Conservation (phyloP, 768 basidiomycete genomes). For the Holtermannia corniformis region DNA sequence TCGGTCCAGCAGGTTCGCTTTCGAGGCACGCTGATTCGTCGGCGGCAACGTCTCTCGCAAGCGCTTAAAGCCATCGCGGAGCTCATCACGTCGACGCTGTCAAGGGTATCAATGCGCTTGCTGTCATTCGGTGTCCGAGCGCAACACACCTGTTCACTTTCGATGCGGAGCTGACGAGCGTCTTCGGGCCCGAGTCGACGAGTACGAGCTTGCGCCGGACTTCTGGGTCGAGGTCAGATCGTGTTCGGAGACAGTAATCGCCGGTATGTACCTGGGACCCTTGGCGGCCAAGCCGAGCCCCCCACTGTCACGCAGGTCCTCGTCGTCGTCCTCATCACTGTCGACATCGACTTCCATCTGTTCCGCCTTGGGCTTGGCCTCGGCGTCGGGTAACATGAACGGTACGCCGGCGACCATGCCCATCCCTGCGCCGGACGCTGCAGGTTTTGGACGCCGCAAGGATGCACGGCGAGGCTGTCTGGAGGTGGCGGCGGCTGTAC, state of each 20-base stretch:
- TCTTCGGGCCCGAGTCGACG: conserved; percentile 5
- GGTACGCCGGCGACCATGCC: too few relatives aligned
- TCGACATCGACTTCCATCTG: conserved; percentile 11
- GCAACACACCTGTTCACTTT: conserved; percentile 31
- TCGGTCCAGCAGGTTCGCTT: conserved; percentile 79
- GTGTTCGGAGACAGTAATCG: not conserved
- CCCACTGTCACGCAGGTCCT: not conserved
- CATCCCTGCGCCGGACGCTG: too few relatives aligned
- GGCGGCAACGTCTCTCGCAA: conserved; percentile 83
- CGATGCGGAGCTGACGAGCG: conserved; percentile 15
- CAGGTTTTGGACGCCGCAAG: too few relatives aligned
- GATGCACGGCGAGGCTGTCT: too few relatives aligned
- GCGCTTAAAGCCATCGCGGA: conserved; percentile 79
- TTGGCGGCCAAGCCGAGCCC: not conserved
- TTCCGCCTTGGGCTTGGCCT: too few relatives aligned
- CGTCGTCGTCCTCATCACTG: conserved; percentile 8
- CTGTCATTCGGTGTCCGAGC: conserved; percentile 16
- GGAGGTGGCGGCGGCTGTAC: too few relatives aligned
- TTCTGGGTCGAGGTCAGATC: not conserved
- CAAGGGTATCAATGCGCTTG: conserved; percentile 3
- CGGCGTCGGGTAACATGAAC: too few relatives aligned
- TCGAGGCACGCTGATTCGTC: conserved; percentile 87
- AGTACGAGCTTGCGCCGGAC: too few relatives aligned
- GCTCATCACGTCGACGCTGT: conserved; percentile 81
- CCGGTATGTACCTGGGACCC: not conserved